Evolutionary conservation across 208 protist species (phyloP).

Genomic region (Borovskyia barvae): DNA sequence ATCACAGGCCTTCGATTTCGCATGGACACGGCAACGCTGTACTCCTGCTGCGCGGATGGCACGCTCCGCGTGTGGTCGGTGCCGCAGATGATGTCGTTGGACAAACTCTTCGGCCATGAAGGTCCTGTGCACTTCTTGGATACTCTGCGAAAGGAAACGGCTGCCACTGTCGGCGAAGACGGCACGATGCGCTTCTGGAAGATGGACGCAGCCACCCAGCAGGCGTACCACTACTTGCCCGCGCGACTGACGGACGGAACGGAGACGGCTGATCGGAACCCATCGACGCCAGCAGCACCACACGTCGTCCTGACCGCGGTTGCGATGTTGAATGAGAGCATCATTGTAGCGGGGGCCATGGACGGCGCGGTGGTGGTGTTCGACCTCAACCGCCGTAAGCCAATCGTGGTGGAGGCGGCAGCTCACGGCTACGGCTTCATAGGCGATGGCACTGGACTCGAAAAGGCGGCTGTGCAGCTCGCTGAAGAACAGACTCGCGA

Average conservation of each 20-base stretch:
- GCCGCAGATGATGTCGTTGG: constrained; percentile 81
- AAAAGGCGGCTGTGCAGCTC: constrained; percentile 45
- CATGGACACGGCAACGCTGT: constrained; percentile 55
- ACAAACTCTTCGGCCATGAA: constrained; percentile 88
- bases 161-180: constrained; percentile 81
- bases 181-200: constrained; percentile 90
- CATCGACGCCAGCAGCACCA: neutral
- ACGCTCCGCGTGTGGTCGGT: constrained; percentile 87
- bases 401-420: constrained; percentile 51
- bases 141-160: constrained; percentile 67
- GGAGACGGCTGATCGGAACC: neutral
- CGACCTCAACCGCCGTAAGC: constrained; percentile 78
- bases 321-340: constrained; percentile 79
- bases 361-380: constrained; percentile 87
- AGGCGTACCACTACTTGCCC: constrained; percentile 52
- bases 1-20: constrained; percentile 88
- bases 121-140: constrained; percentile 58
- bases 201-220: constrained; percentile 83
- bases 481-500: constrained; percentile 19
- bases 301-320: constrained; percentile 68
- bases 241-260: neutral
- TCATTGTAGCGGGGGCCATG: constrained; percentile 57
- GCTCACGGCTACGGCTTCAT: constrained; percentile 79
- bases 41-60: constrained; percentile 71
- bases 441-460: constrained; percentile 85